These are phyloP conservation scores for Manihot esculenta DNA, from an alignment of 441 rosid genomes.

Conservation along the genomic window DNA sequence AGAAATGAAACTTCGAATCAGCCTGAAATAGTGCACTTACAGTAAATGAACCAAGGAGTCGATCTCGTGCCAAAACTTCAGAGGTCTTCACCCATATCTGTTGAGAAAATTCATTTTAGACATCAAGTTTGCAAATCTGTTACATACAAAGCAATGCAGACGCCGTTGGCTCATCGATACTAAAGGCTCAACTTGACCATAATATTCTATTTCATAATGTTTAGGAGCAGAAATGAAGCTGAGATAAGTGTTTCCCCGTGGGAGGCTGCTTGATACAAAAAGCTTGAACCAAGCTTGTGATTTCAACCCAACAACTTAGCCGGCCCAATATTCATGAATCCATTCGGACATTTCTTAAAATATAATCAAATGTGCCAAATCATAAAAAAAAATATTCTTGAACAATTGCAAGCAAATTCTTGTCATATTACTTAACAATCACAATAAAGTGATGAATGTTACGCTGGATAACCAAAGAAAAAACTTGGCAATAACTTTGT, in stretches of 20 bases:
- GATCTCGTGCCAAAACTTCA: slow-evolving; percentile 80
- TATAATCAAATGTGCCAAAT: background rate
- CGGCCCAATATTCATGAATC: background rate
- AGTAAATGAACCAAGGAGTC: slow-evolving; percentile 86
- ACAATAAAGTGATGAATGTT: background rate
- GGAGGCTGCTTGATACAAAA: background rate
- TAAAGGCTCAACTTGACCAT: background rate
- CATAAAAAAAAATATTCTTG: background rate
- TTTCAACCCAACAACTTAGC: background rate
- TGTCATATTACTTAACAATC: background rate
- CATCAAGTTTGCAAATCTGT: too few species aligned
- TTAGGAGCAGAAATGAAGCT: background rate
- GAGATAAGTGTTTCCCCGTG: background rate
- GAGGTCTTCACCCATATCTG: slow-evolving; percentile 98
- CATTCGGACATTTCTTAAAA: background rate
- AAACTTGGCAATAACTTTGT: too few species aligned
- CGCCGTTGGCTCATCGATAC: background rate
- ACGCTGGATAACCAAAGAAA: too few species aligned
- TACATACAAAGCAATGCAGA: background rate
- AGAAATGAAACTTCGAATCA: background rate
- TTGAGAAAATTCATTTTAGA: slow-evolving; percentile 8
- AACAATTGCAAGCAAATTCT: background rate
- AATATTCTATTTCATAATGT: background rate
- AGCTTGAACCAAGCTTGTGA: background rate
- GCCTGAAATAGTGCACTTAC: slow-evolving; percentile 34